phyloP scores from a whole-genome alignment of 495 filamentous ascomycete genomes.

The Hypoxylon intermedium region DNA sequence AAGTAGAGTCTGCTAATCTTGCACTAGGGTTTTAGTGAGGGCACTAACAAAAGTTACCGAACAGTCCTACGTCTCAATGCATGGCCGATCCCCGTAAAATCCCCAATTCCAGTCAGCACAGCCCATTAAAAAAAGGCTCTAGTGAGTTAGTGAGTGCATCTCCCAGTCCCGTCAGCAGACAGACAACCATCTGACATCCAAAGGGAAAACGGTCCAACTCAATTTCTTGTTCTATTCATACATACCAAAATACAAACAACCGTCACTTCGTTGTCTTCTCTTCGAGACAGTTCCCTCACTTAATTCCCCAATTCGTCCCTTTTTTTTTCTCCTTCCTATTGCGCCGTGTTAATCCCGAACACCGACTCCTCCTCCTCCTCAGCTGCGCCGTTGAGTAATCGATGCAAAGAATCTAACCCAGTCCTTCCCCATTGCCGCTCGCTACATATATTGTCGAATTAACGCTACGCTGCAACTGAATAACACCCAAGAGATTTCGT shows the following conservation, averaged over 20 bases:
- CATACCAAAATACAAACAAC: conserved; percentile 8
- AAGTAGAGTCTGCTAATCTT: conserved; percentile 22
- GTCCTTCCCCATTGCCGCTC: conserved; percentile 15
- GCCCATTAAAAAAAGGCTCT: conserved; percentile 16
- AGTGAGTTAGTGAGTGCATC: conserved; percentile 8
- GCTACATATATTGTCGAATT: neutral
- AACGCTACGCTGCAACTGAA: conserved; percentile 1
- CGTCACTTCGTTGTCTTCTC: conserved; percentile 1
- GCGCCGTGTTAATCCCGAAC: neutral
- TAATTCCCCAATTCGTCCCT: neutral
- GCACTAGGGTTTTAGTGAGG: neutral
- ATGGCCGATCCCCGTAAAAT: conserved; percentile 25
- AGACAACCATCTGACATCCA: conserved; percentile 16
- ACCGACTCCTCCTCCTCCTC: too few relatives aligned
- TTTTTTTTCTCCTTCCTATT: conserved; percentile 1
- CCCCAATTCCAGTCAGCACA: conserved; percentile 19
- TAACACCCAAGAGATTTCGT: too few relatives aligned
- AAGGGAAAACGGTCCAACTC: conserved; percentile 19
- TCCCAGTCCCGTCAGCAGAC: conserved; percentile 10
- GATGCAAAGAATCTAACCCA: conserved; percentile 16
- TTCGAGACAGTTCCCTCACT: conserved; percentile 1
- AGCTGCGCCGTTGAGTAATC: neutral
- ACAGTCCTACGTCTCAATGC: conserved; percentile 12
- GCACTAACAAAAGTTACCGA: conserved; percentile 35
- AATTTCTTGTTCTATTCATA: conserved; percentile 23